Base-by-base conservation (phyloP, 352 stramenopile genomes). In the Thalassiosira hispida region DNA sequence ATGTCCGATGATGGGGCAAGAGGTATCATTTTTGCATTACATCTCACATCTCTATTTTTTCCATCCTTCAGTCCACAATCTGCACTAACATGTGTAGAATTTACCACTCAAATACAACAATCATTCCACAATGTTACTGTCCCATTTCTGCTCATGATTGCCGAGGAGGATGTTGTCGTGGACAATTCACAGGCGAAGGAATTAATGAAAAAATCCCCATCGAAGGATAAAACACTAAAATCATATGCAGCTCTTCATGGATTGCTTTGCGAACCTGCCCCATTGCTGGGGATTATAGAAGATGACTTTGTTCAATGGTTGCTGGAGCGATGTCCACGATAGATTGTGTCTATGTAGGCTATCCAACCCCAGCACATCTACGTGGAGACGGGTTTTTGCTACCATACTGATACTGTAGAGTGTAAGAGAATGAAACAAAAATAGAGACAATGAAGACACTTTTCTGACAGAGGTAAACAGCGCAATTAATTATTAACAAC, bases 211-310 rank as follows among this genome's bases (percentile, higher is more conserved):
- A 71, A 86, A 44, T 65, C 73, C 9, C 63, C 73, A 22, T 91
- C 85, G 2, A 67, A 65, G 31, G 88, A 93, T 66, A 93, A 93
- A 68, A 91, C 87, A 2, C 69, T 91, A 49, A 91, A 90, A 66
- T 62, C 59, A 51, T 91, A 93, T 77, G 68, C 73, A n/a, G 88
- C 88, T 8, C 57, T 93, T 16, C 88, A 93, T 80, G 88, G 85
- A 64, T 67, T 93, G 12, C 38, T 93, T 25, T 93, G 88, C 69
- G 88, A 93, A 71, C 79, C 88, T 4, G 76, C 78, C 20, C 88
- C 88, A 0, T 81, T 93, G 31, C 66, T 89, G 55, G 84, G 84
- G 49, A 67, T 80, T 66, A 91, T 93, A 59, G 67, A 91, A 33
- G 59, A 69, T 33, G 88, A 93, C 64, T 85, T 93, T 16, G 52